Percentiles rank a stretch among this genome's conserved stretches.
Evolutionary conservation across 306 rosid genomes (phyloP).

Genomic region (Vigna reflexopilosa): DNA sequence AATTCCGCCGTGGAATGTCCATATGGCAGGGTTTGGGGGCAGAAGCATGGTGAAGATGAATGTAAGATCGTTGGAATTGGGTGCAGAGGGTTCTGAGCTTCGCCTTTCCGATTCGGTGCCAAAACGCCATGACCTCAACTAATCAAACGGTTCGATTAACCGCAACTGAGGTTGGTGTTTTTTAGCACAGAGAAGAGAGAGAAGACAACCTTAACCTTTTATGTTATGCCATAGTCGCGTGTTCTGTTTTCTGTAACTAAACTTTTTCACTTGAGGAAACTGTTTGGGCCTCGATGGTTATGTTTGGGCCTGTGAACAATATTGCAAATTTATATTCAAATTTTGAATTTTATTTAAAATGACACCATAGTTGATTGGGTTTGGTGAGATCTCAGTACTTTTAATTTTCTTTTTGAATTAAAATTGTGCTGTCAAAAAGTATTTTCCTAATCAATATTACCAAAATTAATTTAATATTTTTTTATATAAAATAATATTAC

Average conservation of each 20-base stretch:
- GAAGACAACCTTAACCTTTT: not conserved
- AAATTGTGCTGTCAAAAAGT: too few species aligned
- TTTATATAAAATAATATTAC: too few species aligned
- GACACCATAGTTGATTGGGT: too few species aligned
- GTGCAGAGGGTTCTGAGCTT: constrained; percentile 48
- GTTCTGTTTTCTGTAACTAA: not conserved
- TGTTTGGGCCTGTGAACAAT: not conserved
- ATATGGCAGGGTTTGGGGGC: constrained; percentile 39
- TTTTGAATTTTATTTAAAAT: too few species aligned
- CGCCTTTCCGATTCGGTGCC: constrained; percentile 58
- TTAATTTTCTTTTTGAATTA: too few species aligned
- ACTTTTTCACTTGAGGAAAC: not conserved
- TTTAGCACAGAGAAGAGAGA: not conserved
- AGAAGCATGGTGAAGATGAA: constrained; percentile 47
- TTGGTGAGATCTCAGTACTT: too few species aligned
- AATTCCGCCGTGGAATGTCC: constrained; percentile 35
- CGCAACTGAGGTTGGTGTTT: constrained; percentile 2
- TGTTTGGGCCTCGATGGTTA: not conserved
- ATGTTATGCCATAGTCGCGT: not conserved
- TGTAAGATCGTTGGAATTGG: constrained; percentile 50
- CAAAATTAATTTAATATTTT: too few species aligned
- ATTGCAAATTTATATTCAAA: not conserved
- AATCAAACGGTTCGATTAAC: constrained; percentile 35
- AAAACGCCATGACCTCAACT: constrained; percentile 59
- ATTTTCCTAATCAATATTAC: too few species aligned